These are phyloP conservation scores for Rhinocladiella mackenziei DNA, from an alignment of 2,329 filamentous ascomycete genomes.

Conservation along the genomic window DNA sequence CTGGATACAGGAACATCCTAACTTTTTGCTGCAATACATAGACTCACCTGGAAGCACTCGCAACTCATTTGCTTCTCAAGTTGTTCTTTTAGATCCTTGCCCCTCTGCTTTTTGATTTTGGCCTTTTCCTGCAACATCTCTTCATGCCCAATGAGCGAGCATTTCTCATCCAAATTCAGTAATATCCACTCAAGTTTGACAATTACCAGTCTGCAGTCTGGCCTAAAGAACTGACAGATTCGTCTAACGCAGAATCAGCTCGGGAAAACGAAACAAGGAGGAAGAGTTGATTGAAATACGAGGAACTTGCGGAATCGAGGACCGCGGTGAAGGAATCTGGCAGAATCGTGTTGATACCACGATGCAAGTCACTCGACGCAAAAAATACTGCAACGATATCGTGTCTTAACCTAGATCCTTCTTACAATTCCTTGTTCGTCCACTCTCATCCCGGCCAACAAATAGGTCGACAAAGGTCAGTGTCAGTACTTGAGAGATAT, in stretches of 20 bases:
- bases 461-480: background rate
- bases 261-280: too few species aligned
- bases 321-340: background rate
- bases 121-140: constrained; percentile 18
- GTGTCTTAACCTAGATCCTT: too few species aligned
- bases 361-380: background rate
- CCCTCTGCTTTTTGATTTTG: constrained; percentile 17
- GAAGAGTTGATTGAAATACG: too few species aligned
- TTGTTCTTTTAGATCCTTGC: constrained; percentile 26
- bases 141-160: constrained; percentile 19
- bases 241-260: too few species aligned
- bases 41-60: background rate
- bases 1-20: too few species aligned
- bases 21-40: too few species aligned
- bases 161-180: constrained; percentile 21
- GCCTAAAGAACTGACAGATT: constrained; percentile 1
- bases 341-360: too few species aligned
- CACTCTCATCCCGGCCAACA: background rate
- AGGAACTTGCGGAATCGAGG: too few species aligned
- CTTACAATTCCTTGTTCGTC: too few species aligned
- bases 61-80: constrained; percentile 9
- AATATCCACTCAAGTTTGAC: constrained; percentile 14
- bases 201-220: too few species aligned
- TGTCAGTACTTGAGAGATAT: too few species aligned
- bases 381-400: too few species aligned